A percentile compares a stretch with the other conserved stretches of the same genome.
Evolutionary conservation across 768 basidiomycete species (phyloP).

Genomic region (Astraeus odoratus): DNA sequence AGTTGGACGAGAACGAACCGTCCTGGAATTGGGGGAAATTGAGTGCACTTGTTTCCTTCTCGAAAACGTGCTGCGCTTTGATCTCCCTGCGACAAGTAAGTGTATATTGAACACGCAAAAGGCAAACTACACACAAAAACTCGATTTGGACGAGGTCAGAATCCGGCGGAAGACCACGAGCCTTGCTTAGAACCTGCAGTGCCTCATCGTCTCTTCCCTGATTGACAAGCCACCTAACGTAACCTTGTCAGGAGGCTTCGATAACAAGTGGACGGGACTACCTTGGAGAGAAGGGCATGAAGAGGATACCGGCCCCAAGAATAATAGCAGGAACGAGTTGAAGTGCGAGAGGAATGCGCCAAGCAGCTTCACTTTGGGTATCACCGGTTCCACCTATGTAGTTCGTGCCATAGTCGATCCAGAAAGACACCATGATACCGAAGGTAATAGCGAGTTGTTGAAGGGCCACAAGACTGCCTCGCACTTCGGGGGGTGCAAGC

Average conservation of each 20-base stretch:
- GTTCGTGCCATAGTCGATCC: conserved; percentile 50
- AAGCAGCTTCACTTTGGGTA: conserved; percentile 59
- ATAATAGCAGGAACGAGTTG: conserved; percentile 71
- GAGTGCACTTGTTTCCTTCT: conserved; percentile 51
- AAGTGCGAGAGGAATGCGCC: conserved; percentile 68
- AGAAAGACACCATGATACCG: conserved; percentile 61
- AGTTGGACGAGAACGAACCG: conserved; percentile 46
- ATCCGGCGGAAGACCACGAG: conserved; percentile 49
- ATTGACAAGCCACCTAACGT: conserved; percentile 64
- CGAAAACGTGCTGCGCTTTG: conserved; percentile 67
- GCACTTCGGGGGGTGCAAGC: conserved; percentile 74
- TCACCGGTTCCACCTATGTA: conserved; percentile 59
- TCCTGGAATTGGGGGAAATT: conserved; percentile 63
- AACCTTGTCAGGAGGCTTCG: not conserved
- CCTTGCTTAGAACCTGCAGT: conserved; percentile 51
- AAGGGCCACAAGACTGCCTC: conserved; percentile 73
- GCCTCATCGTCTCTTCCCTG: conserved; percentile 73
- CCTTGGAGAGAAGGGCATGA: conserved; percentile 78
- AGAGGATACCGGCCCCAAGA: conserved; percentile 62
- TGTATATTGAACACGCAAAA: not conserved
- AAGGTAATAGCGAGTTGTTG: conserved; percentile 81
- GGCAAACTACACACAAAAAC: conserved; percentile 47
- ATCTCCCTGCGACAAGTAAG: conserved; percentile 43
- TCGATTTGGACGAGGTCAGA: conserved; percentile 66
- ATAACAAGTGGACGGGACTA: conserved; percentile 18